Evolutionary conservation across 805 yeast species (phyloP).

Genomic region (Komagataella ulmi): DNA sequence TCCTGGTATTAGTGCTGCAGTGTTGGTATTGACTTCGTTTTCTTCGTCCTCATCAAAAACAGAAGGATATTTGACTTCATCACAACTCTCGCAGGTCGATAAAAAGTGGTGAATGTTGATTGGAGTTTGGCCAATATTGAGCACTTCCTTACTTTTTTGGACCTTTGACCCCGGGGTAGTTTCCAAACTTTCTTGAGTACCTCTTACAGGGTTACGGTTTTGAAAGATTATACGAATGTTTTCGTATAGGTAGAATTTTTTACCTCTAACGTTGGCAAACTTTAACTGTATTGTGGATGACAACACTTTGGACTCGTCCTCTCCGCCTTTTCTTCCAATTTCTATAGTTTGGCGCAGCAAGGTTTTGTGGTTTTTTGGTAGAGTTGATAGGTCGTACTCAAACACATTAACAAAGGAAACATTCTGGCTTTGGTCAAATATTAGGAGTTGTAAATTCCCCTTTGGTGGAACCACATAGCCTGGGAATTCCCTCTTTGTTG

Average conservation of each 20-base stretch:
- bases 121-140: conserved; percentile 11
- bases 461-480: conserved; percentile 13
- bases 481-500: conserved; percentile 12
- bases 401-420: conserved; percentile 12
- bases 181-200: neutral
- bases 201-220: conserved; percentile 3
- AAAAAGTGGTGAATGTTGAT: conserved; percentile 12
- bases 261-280: conserved; percentile 13
- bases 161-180: conserved; percentile 3
- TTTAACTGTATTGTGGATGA: conserved; percentile 14
- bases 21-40: neutral
- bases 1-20: neutral
- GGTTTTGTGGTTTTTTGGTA: conserved; percentile 13
- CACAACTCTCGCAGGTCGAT: conserved; percentile 1
- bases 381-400: conserved; percentile 12
- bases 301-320: conserved; percentile 2
- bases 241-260: conserved; percentile 14
- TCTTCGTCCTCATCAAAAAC: conserved; percentile 2
- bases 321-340: neutral
- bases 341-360: conserved; percentile 9
- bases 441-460: conserved; percentile 16
- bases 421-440: conserved; percentile 16
- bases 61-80: neutral
- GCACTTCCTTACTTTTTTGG: conserved; percentile 7
- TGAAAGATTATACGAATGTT: conserved; percentile 17